These are phyloP conservation scores for Saccharomycopsis sp. DNA, from an alignment of 805 yeast genomes.

Conservation along the genomic window DNA sequence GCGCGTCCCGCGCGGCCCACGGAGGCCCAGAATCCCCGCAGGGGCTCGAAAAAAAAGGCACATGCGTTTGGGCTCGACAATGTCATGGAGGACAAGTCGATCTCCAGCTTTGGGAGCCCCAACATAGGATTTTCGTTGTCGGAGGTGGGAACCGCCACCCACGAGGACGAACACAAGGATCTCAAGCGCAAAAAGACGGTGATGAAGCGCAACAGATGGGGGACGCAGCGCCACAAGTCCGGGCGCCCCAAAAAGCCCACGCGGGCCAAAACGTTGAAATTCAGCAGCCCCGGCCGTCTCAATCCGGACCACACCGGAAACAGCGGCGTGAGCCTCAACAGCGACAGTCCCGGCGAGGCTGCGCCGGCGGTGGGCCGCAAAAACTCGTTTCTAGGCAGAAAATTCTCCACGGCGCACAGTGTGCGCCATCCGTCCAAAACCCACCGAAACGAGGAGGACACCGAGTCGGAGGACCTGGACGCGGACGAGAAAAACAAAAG, in stretches of 20 bases:
- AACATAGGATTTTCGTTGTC: constrained; percentile 10
- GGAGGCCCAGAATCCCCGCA: neutral
- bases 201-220: constrained; percentile 83
- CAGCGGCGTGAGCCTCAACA: constrained; percentile 13
- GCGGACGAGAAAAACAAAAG: neutral
- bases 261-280: constrained; percentile 54
- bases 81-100: constrained; percentile 1
- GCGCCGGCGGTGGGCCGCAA: constrained; percentile 20
- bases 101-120: neutral
- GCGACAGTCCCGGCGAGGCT: constrained; percentile 4
- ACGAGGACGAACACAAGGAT: constrained; percentile 8
- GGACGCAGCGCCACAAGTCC: constrained; percentile 71
- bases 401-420: constrained; percentile 4
- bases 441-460: constrained; percentile 4
- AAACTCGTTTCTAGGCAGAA: constrained; percentile 21
- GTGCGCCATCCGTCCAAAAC: constrained; percentile 16
- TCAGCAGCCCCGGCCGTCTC: constrained; percentile 20
- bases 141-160: constrained; percentile 14
- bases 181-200: constrained; percentile 37
- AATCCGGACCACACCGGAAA: neutral
- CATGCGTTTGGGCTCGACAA: neutral
- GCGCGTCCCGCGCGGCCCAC: too few species aligned
- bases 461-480: constrained; percentile 5
- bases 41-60: neutral
- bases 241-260: constrained; percentile 54